Conservation (phyloP, 23 red algal genomes). For the Gracilaria caudata region DNA sequence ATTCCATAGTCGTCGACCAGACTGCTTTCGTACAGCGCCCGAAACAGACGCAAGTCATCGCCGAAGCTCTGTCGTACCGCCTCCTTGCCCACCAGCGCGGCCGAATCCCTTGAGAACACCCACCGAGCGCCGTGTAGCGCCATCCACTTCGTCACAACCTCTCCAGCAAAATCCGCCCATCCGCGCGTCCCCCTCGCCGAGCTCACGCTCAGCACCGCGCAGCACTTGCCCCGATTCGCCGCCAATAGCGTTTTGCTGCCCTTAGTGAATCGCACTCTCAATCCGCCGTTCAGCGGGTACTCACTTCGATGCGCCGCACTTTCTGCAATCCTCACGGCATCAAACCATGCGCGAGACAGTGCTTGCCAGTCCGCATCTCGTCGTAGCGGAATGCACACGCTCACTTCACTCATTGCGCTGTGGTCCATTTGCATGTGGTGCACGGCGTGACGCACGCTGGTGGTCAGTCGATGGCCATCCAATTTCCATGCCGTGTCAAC, state of each 20-base stretch:
- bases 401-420: conserved; percentile 25
- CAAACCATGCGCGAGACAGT: conserved; percentile 10
- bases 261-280: conserved; percentile 15
- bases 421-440: conserved; percentile 26
- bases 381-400: conserved; percentile 31
- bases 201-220: conserved; percentile 31
- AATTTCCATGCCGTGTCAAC: conserved; percentile 53
- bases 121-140: conserved; percentile 26
- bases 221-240: conserved; percentile 11
- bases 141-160: conserved; percentile 21
- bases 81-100: background rate
- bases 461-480: conserved; percentile 7
- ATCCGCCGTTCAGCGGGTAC: conserved; percentile 29
- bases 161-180: conserved; percentile 4
- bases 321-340: conserved; percentile 21
- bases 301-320: background rate
- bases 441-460: conserved; percentile 26
- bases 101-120: conserved; percentile 25
- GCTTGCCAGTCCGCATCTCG: conserved; percentile 28
- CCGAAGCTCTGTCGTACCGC: background rate
- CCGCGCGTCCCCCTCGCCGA: conserved; percentile 4
- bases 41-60: conserved; percentile 9
- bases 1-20: conserved; percentile 54
- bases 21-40: background rate
- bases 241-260: conserved; percentile 16